Evolutionary conservation across 1,284 basidiomycete genomes (phyloP).

Genomic region (Puccinia polysora): DNA sequence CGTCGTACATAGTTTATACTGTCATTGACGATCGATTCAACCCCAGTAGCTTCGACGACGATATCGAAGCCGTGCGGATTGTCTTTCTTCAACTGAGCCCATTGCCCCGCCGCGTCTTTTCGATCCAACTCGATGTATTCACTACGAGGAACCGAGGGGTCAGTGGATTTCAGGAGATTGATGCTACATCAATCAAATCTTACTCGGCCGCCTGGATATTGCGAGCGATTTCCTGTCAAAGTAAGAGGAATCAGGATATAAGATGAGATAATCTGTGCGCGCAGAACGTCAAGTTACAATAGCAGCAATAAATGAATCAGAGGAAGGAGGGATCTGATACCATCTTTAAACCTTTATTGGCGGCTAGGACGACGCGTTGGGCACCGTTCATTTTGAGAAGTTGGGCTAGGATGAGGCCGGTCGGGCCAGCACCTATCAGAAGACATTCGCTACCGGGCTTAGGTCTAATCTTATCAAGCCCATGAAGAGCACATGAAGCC

Average conservation of each 20-base stretch:
- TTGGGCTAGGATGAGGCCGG: constrained; percentile 76
- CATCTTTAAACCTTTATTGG: constrained; percentile 80
- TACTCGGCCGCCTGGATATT: constrained; percentile 55
- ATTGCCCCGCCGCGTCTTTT: constrained; percentile 68
- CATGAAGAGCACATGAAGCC: constrained; percentile 79
- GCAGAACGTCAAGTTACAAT: neutral
- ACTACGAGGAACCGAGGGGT: constrained; percentile 58
- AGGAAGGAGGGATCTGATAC: neutral
- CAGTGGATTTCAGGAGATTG: neutral
- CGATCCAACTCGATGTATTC: constrained; percentile 78
- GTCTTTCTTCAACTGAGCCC: constrained; percentile 69
- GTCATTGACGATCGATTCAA: constrained; percentile 71
- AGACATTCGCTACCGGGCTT: constrained; percentile 72
- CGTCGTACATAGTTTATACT: constrained; percentile 76
- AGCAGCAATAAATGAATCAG: neutral
- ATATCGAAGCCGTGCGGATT: constrained; percentile 82
- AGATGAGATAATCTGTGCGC: neutral
- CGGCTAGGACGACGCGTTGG: constrained; percentile 67
- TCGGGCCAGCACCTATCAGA: constrained; percentile 69
- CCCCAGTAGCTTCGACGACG: constrained; percentile 80
- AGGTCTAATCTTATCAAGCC: constrained; percentile 73
- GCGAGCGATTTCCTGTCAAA: constrained; percentile 61
- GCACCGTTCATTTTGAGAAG: constrained; percentile 78
- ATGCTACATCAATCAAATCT: neutral
- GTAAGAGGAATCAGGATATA: neutral